Base-by-base conservation (phyloP, 139 green algal genomes). In the Chlorella sp. region DNA sequence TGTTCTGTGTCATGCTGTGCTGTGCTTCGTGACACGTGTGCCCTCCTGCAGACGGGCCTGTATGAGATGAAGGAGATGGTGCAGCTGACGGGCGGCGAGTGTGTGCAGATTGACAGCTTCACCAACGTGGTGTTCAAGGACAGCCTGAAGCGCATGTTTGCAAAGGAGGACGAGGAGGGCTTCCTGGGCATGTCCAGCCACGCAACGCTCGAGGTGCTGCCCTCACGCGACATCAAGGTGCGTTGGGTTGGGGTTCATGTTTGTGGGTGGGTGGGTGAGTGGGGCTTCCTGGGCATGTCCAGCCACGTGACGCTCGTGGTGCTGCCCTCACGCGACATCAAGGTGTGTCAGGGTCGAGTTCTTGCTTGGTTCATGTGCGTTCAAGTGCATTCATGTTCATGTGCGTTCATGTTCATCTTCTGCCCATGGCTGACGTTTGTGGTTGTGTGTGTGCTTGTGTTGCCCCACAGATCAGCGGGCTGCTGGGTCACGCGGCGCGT, bases 61-160 rank as follows among this genome's bases (percentile, higher is more conserved):
- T 88, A 88, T 1, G 94, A 98, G 83, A 98, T 98, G 94, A 93
- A 95, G 79, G 80, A 85, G 23, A 80, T 81, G 23, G 85, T 97
- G 61, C 91, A 97, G 80, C 77, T 64, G 49, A 96, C 90, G 22
- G 94, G 94, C 42, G 94, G 94, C 49, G 72, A 97, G 36, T 79
- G 91, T 23, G 91, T 98, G 65, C 90, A 97, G 73, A 88, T 91
- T 0, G 94, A 94, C 88, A 93, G 85, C 35, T 98, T 92, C 82
- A 70, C 82, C 72, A 96, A 97, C 77, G 70, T 88, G 22, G 87
- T 96, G 34, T 98, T 98, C 85, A 89, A 89, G 76, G 81, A 96
- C 35, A 59, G 67, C 5, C 81, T 98, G 35, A 87, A 87, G 72
- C 80, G 90, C 30, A 50, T 93, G 60, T 93, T 96, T 63, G 74